Evolutionary conservation across 805 yeast species (phyloP).

Genomic region (Starmerella powellii): DNA sequence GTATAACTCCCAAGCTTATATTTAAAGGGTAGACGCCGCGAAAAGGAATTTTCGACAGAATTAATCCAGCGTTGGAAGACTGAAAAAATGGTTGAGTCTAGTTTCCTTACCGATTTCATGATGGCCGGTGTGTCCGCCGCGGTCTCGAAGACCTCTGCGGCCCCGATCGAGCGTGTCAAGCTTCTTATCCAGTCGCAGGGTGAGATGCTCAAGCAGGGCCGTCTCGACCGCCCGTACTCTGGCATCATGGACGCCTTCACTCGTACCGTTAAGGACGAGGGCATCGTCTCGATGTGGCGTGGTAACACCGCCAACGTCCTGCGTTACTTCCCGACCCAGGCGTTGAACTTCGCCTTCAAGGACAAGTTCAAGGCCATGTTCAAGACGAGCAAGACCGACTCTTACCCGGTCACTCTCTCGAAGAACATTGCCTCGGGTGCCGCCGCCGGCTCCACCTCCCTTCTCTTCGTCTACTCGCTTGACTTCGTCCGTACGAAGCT

Average conservation of each 20-base stretch:
- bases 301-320: conserved; percentile 96
- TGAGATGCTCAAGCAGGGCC: conserved; percentile 93
- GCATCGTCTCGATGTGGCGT: conserved; percentile 87
- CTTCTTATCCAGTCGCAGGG: conserved; percentile 89
- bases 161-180: conserved; percentile 92
- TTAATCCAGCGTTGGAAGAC: not conserved
- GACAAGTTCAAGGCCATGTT: conserved; percentile 83
- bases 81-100: not conserved
- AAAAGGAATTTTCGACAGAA: not conserved
- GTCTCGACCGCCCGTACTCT: conserved; percentile 67
- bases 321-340: conserved; percentile 97
- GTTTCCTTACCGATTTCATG: conserved; percentile 47
- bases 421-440: conserved; percentile 98
- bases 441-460: conserved; percentile 87
- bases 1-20: too few species aligned
- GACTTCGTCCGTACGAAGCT: conserved; percentile 96
- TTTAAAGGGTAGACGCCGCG: too few species aligned
- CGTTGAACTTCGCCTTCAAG: conserved; percentile 92
- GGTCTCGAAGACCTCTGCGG: conserved; percentile 89
- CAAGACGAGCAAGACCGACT: conserved; percentile 83
- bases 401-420: conserved; percentile 76
- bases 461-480: conserved; percentile 81
- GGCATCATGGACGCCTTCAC: conserved; percentile 86
- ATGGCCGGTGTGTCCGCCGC: conserved; percentile 99
- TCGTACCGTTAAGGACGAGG: conserved; percentile 85